Base-by-base conservation (phyloP, 164 flowering plant genomes). In the Pachysandra terminalis region DNA sequence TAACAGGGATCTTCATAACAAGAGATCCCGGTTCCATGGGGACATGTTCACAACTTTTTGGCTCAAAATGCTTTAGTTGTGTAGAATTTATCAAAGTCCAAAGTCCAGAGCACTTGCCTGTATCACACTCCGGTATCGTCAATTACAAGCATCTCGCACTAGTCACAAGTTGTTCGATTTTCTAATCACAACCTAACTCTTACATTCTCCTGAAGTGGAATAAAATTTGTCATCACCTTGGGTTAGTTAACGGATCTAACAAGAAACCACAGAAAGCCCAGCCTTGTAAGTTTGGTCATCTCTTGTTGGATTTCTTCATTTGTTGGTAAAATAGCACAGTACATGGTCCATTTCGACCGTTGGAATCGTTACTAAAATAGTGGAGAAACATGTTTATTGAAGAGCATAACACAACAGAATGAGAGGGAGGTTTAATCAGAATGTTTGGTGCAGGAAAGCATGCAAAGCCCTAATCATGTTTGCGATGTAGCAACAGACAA, bases 381-480 rank as follows among this genome's bases (percentile, higher is more conserved):
- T 3, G 17, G 9, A 37, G 49, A 56, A 1, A 23, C 0, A 9
- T 28, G 40, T 24, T n/a, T 10, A 12, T 22, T 24, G 51, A 5
- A 41, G 12, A 41, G 3, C 5, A 32, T 19, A 8, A 19, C 0
- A 1, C 8, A 22, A 21, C n/a, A 17, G 26, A 37, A 0, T 56
- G 84, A 79, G 80, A 76, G 81, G 71, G 85, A 82, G 80, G 59
- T 84, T 72, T 76, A 73, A 84, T 75, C 85, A 82, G 84, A 82
- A 77, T 65, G 85, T 82, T 84, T 84, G 87, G 85, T 84, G 60
- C 32, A 15, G 15, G 32, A 51, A 41, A 78, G 19, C 65, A 65
- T 55, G 77, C 71, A 74, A 49, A 63, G 51, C 54, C 65, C 69
- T 60, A n/a, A 70, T 35, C 22, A 62, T 67, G 71, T 41, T 65